Percentiles rank a stretch among this genome's conserved stretches.
Conservation (phyloP, 352 stramenopile genomes). For the Poterioochromonas sp. region DNA sequence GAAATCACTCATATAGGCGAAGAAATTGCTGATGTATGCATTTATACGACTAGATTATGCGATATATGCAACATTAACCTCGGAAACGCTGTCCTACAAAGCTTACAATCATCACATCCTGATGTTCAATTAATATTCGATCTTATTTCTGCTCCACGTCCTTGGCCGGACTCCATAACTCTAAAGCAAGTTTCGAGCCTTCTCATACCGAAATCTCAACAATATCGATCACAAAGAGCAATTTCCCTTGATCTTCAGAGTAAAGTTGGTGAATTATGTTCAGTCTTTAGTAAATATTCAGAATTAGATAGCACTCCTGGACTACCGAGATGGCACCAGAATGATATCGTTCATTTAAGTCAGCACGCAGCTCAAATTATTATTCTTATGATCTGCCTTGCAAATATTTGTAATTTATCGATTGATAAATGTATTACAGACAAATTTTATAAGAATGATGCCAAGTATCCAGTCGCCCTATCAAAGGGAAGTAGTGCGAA, state of each 20-base stretch:
- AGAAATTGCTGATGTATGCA: slow-evolving; percentile 31
- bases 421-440: not conserved
- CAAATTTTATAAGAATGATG: slow-evolving; percentile 22
- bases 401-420: not conserved
- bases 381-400: not conserved
- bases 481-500: slow-evolving; percentile 10
- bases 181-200: not conserved
- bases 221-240: not conserved
- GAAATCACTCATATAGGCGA: slow-evolving; percentile 13
- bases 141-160: not conserved
- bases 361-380: not conserved
- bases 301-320: not conserved
- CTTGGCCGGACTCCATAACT: not conserved
- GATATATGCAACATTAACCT: slow-evolving; percentile 6
- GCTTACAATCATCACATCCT: not conserved
- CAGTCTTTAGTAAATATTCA: not conserved
- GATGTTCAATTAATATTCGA: too few relatives aligned
- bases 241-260: not conserved
- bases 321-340: not conserved
- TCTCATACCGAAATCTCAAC: not conserved
- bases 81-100: not conserved
- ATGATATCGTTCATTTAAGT: not conserved
- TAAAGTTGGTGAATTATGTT: not conserved
- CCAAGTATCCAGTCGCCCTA: slow-evolving; percentile 15
- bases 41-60: slow-evolving; percentile 8